Conservation (phyloP, 2,329 filamentous ascomycete genomes). For the Pseudopithomyces chartarum region DNA sequence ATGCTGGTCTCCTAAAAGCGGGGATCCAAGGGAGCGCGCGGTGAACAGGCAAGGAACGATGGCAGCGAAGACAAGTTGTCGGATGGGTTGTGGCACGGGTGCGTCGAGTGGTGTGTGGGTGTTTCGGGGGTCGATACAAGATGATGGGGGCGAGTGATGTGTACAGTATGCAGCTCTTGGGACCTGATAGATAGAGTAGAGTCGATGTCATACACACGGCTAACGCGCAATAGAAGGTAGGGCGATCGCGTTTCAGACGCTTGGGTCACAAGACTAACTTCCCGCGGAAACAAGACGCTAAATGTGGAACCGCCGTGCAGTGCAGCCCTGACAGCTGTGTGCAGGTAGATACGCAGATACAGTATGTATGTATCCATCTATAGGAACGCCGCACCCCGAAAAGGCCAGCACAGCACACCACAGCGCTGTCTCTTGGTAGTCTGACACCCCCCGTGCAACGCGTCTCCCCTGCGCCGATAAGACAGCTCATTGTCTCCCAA, state of each 20-base stretch:
- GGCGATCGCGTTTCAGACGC: conserved; percentile 11
- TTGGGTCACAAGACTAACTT: conserved; percentile 11
- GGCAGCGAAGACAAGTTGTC: not conserved
- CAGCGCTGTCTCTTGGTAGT: too few species aligned
- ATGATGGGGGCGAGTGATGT: conserved; percentile 1
- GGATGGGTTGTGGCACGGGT: not conserved
- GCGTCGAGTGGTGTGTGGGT: conserved; percentile 18
- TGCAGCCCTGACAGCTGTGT: too few species aligned
- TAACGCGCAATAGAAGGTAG: conserved; percentile 5
- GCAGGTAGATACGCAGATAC: too few species aligned
- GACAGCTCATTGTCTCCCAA: conserved; percentile 3
- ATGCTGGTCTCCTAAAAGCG: not conserved
- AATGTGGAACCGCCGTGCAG: conserved; percentile 13
- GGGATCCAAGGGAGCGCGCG: not conserved
- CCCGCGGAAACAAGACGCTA: conserved; percentile 11
- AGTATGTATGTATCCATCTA: not conserved
- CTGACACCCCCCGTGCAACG: not conserved
- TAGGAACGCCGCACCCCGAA: not conserved
- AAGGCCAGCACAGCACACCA: not conserved
- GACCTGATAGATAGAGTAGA: not conserved
- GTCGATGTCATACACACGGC: conserved; percentile 11
- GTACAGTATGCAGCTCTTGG: conserved; percentile 8
- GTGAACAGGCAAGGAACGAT: not conserved
- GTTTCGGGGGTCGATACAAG: conserved; percentile 22
- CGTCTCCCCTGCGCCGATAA: not conserved